Evolutionary conservation across 1,139 yeast species (phyloP).

Genomic region (Yamadazyma kanchanaburiensis): DNA sequence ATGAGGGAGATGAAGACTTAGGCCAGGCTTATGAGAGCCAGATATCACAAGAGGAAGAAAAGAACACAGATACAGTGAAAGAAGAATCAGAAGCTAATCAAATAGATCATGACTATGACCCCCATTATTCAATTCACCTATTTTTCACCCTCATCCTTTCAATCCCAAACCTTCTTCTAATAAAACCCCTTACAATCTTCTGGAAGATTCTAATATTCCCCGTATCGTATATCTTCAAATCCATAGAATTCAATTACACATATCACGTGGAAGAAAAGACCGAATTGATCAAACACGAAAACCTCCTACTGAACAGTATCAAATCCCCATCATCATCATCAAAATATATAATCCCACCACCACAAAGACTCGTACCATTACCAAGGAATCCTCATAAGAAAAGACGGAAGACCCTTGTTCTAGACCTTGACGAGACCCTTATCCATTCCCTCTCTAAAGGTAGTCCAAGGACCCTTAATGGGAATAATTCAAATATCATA

Average conservation of each 20-base stretch:
- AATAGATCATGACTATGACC: slow-evolving; percentile 6
- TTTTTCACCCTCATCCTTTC: slow-evolving; percentile 11
- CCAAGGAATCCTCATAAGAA: slow-evolving; percentile 39
- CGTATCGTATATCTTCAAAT: slow-evolving; percentile 11
- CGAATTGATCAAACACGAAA: slow-evolving; percentile 40
- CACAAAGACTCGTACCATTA: slow-evolving; percentile 43
- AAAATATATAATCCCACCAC: slow-evolving; percentile 47
- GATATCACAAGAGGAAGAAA: not conserved
- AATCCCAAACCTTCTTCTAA: slow-evolving; percentile 18
- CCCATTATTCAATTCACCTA: slow-evolving; percentile 8
- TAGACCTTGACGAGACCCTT: slow-evolving; percentile 91
- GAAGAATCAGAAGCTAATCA: slow-evolving; percentile 1
- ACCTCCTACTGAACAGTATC: slow-evolving; percentile 40
- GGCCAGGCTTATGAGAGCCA: slow-evolving; percentile 1
- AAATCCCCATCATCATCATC: slow-evolving; percentile 58
- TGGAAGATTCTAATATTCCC: slow-evolving; percentile 21
- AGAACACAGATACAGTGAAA: slow-evolving; percentile 1
- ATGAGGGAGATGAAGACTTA: slow-evolving; percentile 2
- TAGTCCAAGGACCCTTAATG: slow-evolving; percentile 41
- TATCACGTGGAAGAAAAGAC: slow-evolving; percentile 31
- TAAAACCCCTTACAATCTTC: slow-evolving; percentile 17
- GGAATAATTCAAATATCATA: slow-evolving; percentile 67
- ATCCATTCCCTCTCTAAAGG: slow-evolving; percentile 84
- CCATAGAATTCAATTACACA: slow-evolving; percentile 10
- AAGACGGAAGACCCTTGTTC: slow-evolving; percentile 64